Evolutionary conservation across 768 basidiomycete genomes (phyloP).

Genomic region (Phylloporus rhodoxanthus): DNA sequence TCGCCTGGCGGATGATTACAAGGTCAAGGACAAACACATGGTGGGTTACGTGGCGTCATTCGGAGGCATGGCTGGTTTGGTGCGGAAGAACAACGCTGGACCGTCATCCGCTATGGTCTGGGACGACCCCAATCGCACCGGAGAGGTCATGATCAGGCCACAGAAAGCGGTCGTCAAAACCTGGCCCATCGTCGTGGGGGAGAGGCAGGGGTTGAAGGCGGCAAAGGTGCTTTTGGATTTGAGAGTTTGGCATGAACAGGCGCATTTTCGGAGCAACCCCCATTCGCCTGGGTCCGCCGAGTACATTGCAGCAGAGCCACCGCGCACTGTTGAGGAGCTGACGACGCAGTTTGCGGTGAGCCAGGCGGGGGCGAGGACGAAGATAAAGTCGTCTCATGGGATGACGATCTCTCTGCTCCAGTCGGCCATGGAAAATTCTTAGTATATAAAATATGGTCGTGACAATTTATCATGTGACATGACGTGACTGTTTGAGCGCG

Average conservation of each 20-base stretch:
- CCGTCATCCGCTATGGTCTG: constrained; percentile 19
- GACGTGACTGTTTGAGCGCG: constrained; percentile 22
- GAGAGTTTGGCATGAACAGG: constrained; percentile 23
- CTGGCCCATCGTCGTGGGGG: constrained; percentile 45
- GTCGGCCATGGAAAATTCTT: constrained; percentile 16
- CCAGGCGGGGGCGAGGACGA: constrained; percentile 3
- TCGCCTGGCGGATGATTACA: constrained; percentile 41
- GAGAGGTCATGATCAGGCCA: constrained; percentile 29
- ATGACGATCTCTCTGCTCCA: constrained; percentile 13
- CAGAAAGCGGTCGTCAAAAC: constrained; percentile 23
- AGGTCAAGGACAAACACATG: constrained; percentile 7
- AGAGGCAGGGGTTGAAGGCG: constrained; percentile 36
- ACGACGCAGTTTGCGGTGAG: constrained; percentile 9
- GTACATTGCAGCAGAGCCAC: constrained; percentile 37
- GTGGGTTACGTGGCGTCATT: constrained; percentile 27
- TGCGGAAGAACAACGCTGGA: constrained; percentile 16
- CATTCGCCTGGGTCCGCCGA: constrained; percentile 44
- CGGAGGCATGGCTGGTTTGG: constrained; percentile 26
- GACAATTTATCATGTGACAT: constrained; percentile 27
- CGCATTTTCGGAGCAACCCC: constrained; percentile 39
- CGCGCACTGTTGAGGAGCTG: constrained; percentile 17
- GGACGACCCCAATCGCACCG: constrained; percentile 27
- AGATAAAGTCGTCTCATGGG: neutral
- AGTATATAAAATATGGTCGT: constrained; percentile 4
- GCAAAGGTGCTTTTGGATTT: constrained; percentile 32